Evolutionary conservation across 371 early-diverging fungal species (phyloP).

Genomic region (Syncephalastrum racemosum): DNA sequence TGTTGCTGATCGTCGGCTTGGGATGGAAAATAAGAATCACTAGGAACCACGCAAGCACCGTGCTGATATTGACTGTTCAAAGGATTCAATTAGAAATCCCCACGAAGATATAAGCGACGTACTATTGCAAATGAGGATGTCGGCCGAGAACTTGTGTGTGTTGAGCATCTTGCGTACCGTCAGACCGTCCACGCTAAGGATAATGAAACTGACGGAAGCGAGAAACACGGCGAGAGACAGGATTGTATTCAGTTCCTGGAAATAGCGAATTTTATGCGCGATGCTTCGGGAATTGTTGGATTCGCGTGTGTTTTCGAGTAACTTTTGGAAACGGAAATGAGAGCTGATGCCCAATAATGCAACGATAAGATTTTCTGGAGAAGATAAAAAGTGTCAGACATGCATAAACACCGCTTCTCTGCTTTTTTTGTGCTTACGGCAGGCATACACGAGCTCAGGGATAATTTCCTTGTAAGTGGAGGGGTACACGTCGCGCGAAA

Average conservation of each 20-base stretch:
- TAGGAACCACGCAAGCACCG: slow-evolving; percentile 35
- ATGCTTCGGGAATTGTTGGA: slow-evolving; percentile 38
- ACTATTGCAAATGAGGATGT: slow-evolving; percentile 52
- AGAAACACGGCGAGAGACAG: slow-evolving; percentile 35
- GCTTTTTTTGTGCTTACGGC: slow-evolving; percentile 25
- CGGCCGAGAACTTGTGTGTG: slow-evolving; percentile 46
- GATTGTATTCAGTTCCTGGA: slow-evolving; percentile 49
- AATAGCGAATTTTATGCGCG: slow-evolving; percentile 42
- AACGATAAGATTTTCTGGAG: slow-evolving; percentile 38
- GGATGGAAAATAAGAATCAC: slow-evolving; percentile 49
- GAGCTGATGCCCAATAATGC: slow-evolving; percentile 41
- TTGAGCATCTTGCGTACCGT: slow-evolving; percentile 32
- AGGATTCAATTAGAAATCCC: no score
- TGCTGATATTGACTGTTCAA: slow-evolving; percentile 32
- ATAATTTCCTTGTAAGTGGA: slow-evolving; percentile 47
- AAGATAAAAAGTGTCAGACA: neutral
- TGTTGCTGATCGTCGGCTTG: slow-evolving; percentile 10
- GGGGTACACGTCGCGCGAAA: slow-evolving; percentile 34
- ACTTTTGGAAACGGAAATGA: slow-evolving; percentile 42
- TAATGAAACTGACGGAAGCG: slow-evolving; percentile 27
- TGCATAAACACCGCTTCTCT: neutral
- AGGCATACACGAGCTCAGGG: slow-evolving; percentile 45
- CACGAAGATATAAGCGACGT: slow-evolving; percentile 10
- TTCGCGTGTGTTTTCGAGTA: slow-evolving; percentile 31
- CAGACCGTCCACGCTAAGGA: slow-evolving; percentile 44